These are phyloP conservation scores for Lentinula novae-zelandiae DNA, from an alignment of 1,284 basidiomycete species.

Conservation along the genomic window DNA sequence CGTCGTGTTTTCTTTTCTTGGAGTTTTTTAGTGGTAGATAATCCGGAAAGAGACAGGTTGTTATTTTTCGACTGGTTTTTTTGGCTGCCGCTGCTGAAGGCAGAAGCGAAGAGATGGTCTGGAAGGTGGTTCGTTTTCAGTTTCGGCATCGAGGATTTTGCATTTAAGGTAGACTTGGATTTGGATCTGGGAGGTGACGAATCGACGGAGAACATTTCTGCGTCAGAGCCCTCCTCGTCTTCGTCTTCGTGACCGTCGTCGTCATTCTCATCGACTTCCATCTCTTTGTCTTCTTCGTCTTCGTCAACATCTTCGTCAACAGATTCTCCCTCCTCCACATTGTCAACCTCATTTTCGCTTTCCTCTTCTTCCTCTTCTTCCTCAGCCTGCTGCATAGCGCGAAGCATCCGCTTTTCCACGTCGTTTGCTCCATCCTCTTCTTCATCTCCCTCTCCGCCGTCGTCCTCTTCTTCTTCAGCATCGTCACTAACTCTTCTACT, in stretches of 20 bases:
- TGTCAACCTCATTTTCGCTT: constrained; percentile 8
- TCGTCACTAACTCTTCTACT: too few relatives aligned
- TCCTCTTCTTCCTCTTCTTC: constrained; percentile 12
- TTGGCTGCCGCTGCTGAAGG: constrained; percentile 27
- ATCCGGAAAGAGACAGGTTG: too few relatives aligned
- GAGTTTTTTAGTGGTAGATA: too few relatives aligned
- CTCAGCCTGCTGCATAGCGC: constrained; percentile 16
- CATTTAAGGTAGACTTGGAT: too few relatives aligned
- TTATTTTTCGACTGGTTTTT: constrained; percentile 16
- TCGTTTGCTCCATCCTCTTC: constrained; percentile 17
- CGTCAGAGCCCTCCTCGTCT: constrained; percentile 8
- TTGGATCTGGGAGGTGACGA: too few relatives aligned
- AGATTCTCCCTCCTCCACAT: constrained; percentile 23
- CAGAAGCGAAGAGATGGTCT: constrained; percentile 45
- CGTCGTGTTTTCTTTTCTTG: constrained; percentile 12
- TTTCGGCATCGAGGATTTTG: neutral
- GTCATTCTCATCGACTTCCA: constrained; percentile 12
- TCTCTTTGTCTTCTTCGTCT: constrained; percentile 13
- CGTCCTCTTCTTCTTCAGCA: constrained; percentile 11
- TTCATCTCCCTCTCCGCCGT: constrained; percentile 14
- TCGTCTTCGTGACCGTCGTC: constrained; percentile 17
- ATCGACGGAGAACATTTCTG: constrained; percentile 8
- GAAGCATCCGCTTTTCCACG: constrained; percentile 11
- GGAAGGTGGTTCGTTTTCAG: constrained; percentile 16
- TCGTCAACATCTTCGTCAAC: constrained; percentile 14